phyloP scores from a whole-genome alignment of 371 early-diverging fungal genomes.

The Circinella umbellata region DNA sequence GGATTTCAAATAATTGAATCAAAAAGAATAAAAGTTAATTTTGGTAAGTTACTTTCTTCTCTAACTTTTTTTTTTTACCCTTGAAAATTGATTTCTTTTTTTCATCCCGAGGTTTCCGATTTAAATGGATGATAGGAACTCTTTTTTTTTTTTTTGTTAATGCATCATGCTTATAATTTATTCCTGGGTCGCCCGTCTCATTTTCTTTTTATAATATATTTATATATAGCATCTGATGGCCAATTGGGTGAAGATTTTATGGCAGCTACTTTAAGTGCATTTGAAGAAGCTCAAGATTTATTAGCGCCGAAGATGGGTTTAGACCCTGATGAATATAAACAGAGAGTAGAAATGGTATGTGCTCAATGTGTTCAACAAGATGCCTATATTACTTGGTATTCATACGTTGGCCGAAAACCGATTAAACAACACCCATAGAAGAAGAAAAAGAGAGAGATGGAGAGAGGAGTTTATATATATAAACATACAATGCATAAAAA shows the following conservation, averaged over 20 bases:
- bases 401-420: constrained; percentile 16
- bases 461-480: no score
- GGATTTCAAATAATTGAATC: constrained; percentile 31
- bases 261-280: constrained; percentile 24
- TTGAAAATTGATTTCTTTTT: not conserved
- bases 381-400: constrained; percentile 34
- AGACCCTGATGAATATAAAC: constrained; percentile 39
- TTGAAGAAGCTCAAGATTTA: constrained; percentile 18
- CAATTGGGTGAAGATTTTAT: constrained; percentile 36
- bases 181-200: no score
- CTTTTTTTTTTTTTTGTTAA: no score
- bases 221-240: constrained; percentile 27
- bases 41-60: constrained; percentile 23
- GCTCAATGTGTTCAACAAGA: constrained; percentile 44
- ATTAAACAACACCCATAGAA: not conserved
- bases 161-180: not conserved
- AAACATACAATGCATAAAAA: no score
- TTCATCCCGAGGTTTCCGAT: not conserved
- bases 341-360: constrained; percentile 43
- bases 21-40: constrained; percentile 32
- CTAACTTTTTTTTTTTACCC: not conserved
- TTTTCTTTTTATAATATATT: no score
- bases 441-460: no score
- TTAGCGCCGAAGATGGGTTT: constrained; percentile 37
- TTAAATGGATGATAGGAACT: not conserved